phyloP scores from a whole-genome alignment of 805 yeast species.

The Lipomyces mesembrius region DNA sequence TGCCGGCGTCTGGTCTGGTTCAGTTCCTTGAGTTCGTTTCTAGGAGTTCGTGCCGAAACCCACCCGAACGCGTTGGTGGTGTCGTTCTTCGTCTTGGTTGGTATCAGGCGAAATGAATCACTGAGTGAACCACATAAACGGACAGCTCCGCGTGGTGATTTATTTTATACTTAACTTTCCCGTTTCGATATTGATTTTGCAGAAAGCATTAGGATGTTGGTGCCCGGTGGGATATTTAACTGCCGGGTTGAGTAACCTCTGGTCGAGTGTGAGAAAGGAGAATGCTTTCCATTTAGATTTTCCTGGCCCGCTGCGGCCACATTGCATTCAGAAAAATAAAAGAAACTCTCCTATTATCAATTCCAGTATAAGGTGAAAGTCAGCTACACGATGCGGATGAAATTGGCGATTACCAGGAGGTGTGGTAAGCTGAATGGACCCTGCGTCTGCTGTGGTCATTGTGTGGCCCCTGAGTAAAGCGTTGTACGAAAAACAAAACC shows the following conservation, averaged over 20 bases:
- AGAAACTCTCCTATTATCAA: not conserved
- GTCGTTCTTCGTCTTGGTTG: not conserved
- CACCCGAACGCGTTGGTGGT: conserved; percentile 1
- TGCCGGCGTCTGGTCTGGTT: not conserved
- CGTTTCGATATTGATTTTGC: too few relatives aligned
- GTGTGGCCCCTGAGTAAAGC: not conserved
- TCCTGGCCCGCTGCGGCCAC: not conserved
- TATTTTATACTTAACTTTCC: not conserved
- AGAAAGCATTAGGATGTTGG: not conserved
- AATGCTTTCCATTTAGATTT: not conserved
- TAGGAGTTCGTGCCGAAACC: not conserved
- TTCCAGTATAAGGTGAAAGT: not conserved
- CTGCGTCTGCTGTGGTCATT: not conserved
- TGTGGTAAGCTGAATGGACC: not conserved
- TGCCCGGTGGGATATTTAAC: not conserved
- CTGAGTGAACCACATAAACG: not conserved
- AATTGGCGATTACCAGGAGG: not conserved
- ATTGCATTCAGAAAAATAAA: not conserved
- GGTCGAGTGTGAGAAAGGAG: not conserved
- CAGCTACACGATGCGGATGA: not conserved
- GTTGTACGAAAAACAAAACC: not conserved
- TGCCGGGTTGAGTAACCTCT: not conserved
- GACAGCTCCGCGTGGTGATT: not conserved
- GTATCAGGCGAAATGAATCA: not conserved
- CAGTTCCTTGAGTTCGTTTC: not conserved